Base-by-base conservation (phyloP, 257 asterid genomes). In the Capsicum baccatum region DNA sequence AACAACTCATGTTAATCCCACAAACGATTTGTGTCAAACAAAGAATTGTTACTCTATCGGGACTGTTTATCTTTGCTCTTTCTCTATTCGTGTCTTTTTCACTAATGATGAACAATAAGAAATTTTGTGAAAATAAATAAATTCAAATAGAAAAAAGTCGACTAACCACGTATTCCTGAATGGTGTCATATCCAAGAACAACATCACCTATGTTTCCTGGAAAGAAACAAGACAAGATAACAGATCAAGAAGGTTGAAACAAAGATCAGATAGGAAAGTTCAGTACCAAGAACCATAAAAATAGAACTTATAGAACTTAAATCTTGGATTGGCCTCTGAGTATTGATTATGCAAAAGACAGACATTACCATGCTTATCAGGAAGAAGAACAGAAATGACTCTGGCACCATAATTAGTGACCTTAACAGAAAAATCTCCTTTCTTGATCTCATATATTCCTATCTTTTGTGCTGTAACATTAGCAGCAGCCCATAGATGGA, bases 321-420 rank as follows among this genome's bases (percentile, higher is more conserved):
- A 73, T 73, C 3, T 48, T 19, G 2, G 19, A 47, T 19, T 1
- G 1, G 3, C 55, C 16, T 42, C 15, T 0, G 15, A 10, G 4
- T 39, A 39, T 9, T 44, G 33, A 16, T n/a, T 44, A 11, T 21
- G 17, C 21, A 57, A 62, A 19, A 85, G 44, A 5, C 37, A 71
- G 47, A 83, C 82, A 8, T 39, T 26, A 96, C 98, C 99, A 62
- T 94, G 64, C 78, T 91, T 91, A 87, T 96, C 98, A 14, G 98
- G 98, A 74, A 96, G 90, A 86, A 92, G 52, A 76, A 93, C 91
- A 55, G 98, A 96, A 17, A 92, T 86, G 86, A 96, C 83, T 81
- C 96, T 92, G 71, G 99, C 99, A 60, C 99, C 99, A 83, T 80
- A 93, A 79, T 96, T 91, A 0, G 97, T 93, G 79, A 96, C 88